Evolutionary conservation across 2,329 filamentous ascomycete species (phyloP), one percentile per base, ranked within the genome.

Genomic region (Escovopsis sp.): DNA sequence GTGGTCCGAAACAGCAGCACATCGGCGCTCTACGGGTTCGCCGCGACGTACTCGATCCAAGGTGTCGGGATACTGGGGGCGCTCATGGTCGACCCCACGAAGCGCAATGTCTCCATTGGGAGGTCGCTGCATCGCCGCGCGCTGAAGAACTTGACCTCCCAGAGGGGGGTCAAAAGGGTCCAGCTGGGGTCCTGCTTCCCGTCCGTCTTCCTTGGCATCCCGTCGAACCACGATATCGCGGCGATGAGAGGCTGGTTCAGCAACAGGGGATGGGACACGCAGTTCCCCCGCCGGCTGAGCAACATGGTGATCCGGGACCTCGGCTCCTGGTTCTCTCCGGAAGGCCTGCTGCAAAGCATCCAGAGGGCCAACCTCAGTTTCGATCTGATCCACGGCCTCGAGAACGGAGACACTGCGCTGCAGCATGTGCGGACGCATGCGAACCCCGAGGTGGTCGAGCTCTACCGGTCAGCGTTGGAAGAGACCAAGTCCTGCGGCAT

Each of bases 1-100:
- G 87, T 95, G 8, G 88, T 96, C 30, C 77, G 88, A 18, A 96
- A 95, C 58, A 93, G 85, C 63, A 94, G 84, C 59, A 96, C 88
- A 0, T 82, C 86, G 48, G 85, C 85, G 0, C 65, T 96, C 0
- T 95, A 94, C 55, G 88, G 88, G 2, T 96, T 95, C 60, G 89
- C 84, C 54, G 82, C 87, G 0, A 94, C 87, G 0, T 95, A 94
- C 57, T 87, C 77, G 57, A 77, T 83, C 55, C 77, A 77, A 35
- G 64, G 64, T 1, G 79, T 79, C 4, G 86, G 85, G 12, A 80
- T 86, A 15, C 77, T 96, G 40, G 87, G 83, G 1, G 78, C 85
- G 4, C 70, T 96, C n/a, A 82, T 95, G 47, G 89, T 96, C 33
- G 88, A 95, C 50, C 88, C 89, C 0, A 66, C 73, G 4, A 82